phyloP scores from a whole-genome alignment of 352 stramenopile genomes.

The Pythium aquatile region DNA sequence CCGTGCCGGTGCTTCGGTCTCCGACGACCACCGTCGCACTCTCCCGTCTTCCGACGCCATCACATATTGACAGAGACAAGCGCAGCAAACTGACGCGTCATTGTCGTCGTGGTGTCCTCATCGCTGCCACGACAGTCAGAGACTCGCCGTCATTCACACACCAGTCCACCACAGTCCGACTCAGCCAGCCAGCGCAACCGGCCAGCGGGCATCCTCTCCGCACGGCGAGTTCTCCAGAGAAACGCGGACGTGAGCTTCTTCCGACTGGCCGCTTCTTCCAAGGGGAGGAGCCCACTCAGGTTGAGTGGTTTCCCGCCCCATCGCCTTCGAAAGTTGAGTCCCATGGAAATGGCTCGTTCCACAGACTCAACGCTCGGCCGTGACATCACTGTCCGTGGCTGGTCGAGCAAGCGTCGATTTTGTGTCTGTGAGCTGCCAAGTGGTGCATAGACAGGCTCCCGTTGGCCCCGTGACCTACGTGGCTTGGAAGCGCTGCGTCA shows the following conservation, averaged over 20 bases:
- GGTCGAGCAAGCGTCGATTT: constrained; percentile 13
- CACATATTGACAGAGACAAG: neutral
- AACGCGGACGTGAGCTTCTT: constrained; percentile 13
- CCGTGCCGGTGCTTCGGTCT: neutral
- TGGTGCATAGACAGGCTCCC: neutral
- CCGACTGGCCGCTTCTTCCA: neutral
- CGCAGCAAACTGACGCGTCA: neutral
- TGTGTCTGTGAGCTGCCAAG: neutral
- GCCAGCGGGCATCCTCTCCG: neutral
- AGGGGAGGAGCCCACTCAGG: too few species aligned
- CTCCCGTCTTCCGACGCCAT: neutral
- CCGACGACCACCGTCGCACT: neutral
- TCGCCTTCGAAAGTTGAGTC: neutral
- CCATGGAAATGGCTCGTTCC: neutral
- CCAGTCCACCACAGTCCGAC: neutral
- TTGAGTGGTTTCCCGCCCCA: neutral
- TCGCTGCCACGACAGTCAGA: neutral
- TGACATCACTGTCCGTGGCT: constrained; percentile 8
- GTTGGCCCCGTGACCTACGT: neutral
- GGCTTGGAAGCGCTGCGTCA: neutral
- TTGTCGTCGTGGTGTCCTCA: neutral
- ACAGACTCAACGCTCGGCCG: neutral
- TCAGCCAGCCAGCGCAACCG: neutral
- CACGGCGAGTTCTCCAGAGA: neutral
- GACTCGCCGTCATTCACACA: neutral